Base-by-base conservation (phyloP, 805 yeast species). In the Teunomyces lycoperdinae region DNA sequence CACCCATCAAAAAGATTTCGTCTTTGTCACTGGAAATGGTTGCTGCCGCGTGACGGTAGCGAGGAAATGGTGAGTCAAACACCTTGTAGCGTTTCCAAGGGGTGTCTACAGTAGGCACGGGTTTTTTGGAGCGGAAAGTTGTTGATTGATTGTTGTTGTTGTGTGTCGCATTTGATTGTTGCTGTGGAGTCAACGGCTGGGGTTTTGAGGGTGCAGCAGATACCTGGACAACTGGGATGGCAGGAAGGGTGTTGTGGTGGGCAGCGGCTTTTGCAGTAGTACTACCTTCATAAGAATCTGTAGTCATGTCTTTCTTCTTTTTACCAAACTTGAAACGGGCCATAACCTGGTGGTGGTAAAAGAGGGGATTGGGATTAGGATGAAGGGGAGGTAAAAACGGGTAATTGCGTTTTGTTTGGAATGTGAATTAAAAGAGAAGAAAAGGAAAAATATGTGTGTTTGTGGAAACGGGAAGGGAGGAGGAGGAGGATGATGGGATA, bases 41-140 rank as follows among this genome's bases (percentile, higher is more conserved):
- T 2, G 96, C 87, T 0, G 94, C 85, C 1, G 95, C 89, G 67
- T 92, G 98, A 57, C 97, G 85, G 63, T 89, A 90, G 39, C 99
- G 80, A 3, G 99, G 98, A 61, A 92, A 90, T 1, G 98, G 99
- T 2, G 94, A 87, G 54, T 82, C 78, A 49, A 71, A 71, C 11
- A 87, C 67, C 58, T 82, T 83, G 52, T 79, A 77, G 53, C 85
- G 73, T 44, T 71, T 73, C 95, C 94, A 87, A 1, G 91, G 90
- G 16, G 48, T 43, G 33, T 45, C 16, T 11, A 24, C 41, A 7
- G 41, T 26, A 10, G 41, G 29, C 41, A 40, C 9, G 7, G 32
- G 34, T 33, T 39, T 39, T 10, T 16, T 13, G 32, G 31, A n/a
- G 42, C 32, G 13, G 30, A 42, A 35, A 35, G 41, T 45, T 26